A percentile compares a stretch with the other conserved stretches of the same genome.
Evolutionary conservation across 352 stramenopile species (phyloP).

Genomic region (Pythium aphanidermatum): DNA sequence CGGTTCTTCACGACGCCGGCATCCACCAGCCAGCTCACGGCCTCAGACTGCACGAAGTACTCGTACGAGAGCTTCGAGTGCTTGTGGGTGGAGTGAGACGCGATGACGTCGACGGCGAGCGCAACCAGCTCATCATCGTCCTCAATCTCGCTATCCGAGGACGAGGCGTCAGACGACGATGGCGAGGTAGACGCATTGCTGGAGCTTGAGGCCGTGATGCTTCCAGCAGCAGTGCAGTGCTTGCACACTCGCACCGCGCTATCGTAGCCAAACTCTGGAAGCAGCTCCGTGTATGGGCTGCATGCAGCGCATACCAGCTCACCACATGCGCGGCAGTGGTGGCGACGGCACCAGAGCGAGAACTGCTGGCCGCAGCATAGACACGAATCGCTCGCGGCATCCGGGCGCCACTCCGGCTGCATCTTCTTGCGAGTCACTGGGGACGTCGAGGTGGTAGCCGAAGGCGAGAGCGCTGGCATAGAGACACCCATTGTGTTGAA

Average conservation of each 20-base stretch:
- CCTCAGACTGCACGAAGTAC: slow-evolving; percentile 82
- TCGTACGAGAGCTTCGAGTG: slow-evolving; percentile 72
- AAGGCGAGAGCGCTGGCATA: slow-evolving; percentile 4
- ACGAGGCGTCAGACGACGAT: slow-evolving; percentile 35
- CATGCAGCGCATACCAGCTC: slow-evolving; percentile 73
- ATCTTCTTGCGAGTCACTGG: slow-evolving; percentile 12
- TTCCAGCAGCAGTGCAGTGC: slow-evolving; percentile 34
- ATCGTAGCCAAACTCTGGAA: slow-evolving; percentile 64
- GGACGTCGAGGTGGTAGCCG: slow-evolving; percentile 3
- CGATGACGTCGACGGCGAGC: slow-evolving; percentile 57
- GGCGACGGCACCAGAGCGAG: slow-evolving; percentile 67
- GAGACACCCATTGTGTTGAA: slow-evolving; percentile 16
- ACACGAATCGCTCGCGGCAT: slow-evolving; percentile 62
- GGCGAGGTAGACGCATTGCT: slow-evolving; percentile 13
- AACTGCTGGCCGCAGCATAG: slow-evolving; percentile 62
- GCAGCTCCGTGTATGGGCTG: slow-evolving; percentile 47
- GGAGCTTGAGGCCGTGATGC: slow-evolving; percentile 17
- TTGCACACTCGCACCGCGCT: slow-evolving; percentile 68
- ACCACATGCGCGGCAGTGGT: slow-evolving; percentile 76
- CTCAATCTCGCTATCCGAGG: slow-evolving; percentile 49
- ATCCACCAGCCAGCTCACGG: slow-evolving; percentile 79
- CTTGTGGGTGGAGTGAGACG: slow-evolving; percentile 58
- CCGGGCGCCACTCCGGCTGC: slow-evolving; percentile 59
- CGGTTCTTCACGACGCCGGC: slow-evolving; percentile 55
- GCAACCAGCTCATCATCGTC: slow-evolving; percentile 48